Conservation (phyloP, 1,284 basidiomycete genomes). For the Mycena sp. region DNA sequence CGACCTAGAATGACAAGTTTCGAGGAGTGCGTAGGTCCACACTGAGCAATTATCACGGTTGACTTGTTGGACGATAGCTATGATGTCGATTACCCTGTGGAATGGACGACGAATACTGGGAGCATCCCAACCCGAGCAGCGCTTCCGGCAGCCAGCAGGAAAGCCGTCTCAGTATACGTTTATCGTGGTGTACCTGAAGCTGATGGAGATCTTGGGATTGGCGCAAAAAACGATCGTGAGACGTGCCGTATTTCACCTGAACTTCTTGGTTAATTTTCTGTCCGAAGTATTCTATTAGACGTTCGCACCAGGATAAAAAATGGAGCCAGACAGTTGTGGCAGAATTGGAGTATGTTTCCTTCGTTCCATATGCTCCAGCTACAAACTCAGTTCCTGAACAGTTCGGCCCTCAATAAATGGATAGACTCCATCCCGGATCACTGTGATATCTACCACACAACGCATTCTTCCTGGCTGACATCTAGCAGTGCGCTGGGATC, state of each 20-base stretch:
- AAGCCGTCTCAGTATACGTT: constrained; percentile 60
- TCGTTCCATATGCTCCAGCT: not conserved
- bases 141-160: constrained; percentile 38
- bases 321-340: constrained; percentile 62
- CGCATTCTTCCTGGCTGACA: not conserved
- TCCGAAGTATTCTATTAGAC: constrained; percentile 35
- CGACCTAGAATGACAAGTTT: constrained; percentile 79
- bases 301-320: constrained; percentile 29
- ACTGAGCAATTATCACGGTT: not conserved
- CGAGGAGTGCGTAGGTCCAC: constrained; percentile 68
- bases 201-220: constrained; percentile 70
- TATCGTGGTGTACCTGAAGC: constrained; percentile 59
- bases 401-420: constrained; percentile 72
- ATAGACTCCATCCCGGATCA: constrained; percentile 69
- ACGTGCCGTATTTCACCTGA: constrained; percentile 36
- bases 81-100: constrained; percentile 22
- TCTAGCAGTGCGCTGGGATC: constrained; percentile 67
- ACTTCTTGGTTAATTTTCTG: constrained; percentile 41
- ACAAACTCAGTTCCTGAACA: not conserved
- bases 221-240: constrained; percentile 34
- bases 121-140: constrained; percentile 1
- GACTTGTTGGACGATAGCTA: constrained; percentile 3
- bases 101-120: constrained; percentile 31
- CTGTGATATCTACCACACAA: constrained; percentile 42
- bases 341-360: constrained; percentile 55